Evolutionary conservation across 257 asterid species (phyloP), one percentile per base, ranked within the genome.

Genomic region (Cordia subcordata): DNA sequence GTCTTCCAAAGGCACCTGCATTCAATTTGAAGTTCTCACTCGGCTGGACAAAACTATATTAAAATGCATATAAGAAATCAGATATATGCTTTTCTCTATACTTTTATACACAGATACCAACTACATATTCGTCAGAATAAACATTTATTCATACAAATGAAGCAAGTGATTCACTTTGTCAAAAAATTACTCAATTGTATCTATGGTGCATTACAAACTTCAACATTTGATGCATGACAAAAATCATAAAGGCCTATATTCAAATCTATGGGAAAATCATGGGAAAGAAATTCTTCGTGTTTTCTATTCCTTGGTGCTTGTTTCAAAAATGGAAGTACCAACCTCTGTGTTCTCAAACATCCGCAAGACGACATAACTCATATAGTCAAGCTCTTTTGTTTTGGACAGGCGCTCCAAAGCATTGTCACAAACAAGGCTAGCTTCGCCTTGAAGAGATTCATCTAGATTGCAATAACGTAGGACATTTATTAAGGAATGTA

Each of bases 391-490:
- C 84, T 93, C 99, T 80, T 83, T 86, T 38, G 96, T 85, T 76
- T 55, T 81, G 32, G 55, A 78, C 69, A 93, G 78, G 58, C 97
- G 99, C 68, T 93, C 96, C 73, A 89, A 73, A 39, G 94, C 95
- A 71, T 63, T 77, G 68, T 93, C 90, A 39, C 85, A 84, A 56
- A 93, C 84, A 53, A 86, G 96, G 81, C 97, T 75, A 14, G 78
- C 81, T 74, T 93, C 99, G 59, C 81, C 97, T 77, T 81, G 94
- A 63, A 81, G 90, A 62, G 97, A 86, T 66, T 93, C 99, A 59
- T 93, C 97, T 81, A 93, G 75, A 69, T 93, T 81, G 84, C 99
- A 93, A 62, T 89, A 93, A 44, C 99, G 99, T 70, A 93, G 95
- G 64, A 93, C 99, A 60, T 93, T 93, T 95, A 93, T 89, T 74